A percentile compares a stretch with the other conserved stretches of the same genome.
These are phyloP conservation scores for Coemansia sp. DNA, from an alignment of 192 early-diverging fungal species.

Conservation along the genomic window DNA sequence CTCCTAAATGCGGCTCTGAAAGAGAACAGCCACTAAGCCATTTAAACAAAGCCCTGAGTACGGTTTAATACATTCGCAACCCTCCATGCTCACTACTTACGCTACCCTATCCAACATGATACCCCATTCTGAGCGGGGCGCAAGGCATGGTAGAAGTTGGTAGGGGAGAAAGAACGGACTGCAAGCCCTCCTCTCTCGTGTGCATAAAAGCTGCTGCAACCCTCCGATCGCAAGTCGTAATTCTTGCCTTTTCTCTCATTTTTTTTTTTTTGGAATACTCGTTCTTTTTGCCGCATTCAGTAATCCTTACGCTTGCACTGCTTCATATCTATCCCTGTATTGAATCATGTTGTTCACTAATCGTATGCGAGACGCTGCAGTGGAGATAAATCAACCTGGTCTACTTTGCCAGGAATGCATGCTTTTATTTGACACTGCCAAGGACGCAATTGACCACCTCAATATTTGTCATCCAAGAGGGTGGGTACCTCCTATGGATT, in stretches of 20 bases:
- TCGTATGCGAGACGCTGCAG: not conserved
- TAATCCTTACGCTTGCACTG: not conserved
- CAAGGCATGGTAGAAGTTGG: not conserved
- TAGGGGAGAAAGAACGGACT: not conserved
- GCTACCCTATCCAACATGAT: too few relatives aligned
- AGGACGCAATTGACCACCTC: not conserved
- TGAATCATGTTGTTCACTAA: not conserved
- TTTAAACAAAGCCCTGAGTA: too few relatives aligned
- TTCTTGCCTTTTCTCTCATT: not conserved
- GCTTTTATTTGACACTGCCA: not conserved
- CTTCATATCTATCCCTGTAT: not conserved
- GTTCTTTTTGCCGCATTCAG: not conserved
- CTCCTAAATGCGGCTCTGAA: too few relatives aligned
- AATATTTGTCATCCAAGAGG: not conserved
- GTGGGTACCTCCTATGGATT: not conserved
- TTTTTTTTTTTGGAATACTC: not conserved
- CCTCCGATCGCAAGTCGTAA: not conserved
- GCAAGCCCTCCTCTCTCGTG: not conserved
- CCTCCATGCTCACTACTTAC: too few relatives aligned
- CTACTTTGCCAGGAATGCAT: not conserved
- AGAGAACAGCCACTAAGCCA: too few relatives aligned
- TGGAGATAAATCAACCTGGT: not conserved
- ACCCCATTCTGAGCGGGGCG: not conserved
- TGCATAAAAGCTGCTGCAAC: not conserved
- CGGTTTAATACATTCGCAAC: too few relatives aligned